Evolutionary conservation across 257 asterid species (phyloP).

Genomic region (Solanum lycopersicoides): DNA sequence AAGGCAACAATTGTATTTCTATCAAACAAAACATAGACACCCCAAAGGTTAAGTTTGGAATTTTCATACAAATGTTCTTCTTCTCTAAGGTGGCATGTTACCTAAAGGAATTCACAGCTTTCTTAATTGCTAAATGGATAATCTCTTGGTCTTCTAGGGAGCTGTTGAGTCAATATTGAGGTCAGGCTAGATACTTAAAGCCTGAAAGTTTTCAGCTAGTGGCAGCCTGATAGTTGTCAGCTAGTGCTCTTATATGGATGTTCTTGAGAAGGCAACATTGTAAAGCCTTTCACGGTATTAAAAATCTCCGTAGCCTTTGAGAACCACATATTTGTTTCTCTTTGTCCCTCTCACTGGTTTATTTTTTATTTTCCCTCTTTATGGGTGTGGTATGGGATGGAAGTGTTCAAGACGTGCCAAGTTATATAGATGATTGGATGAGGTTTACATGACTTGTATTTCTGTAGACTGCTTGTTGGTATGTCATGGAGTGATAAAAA

Average conservation of each 20-base stretch:
- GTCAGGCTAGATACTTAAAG: neutral
- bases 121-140: neutral
- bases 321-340: neutral
- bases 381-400: neutral
- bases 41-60: neutral
- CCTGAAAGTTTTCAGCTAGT: neutral
- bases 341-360: neutral
- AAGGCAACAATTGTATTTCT: neutral
- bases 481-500: neutral
- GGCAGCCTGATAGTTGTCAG: neutral
- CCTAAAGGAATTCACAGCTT: neutral
- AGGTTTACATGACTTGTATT: neutral
- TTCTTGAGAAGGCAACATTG: neutral
- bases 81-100: neutral
- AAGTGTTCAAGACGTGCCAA: neutral
- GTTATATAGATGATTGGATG: neutral
- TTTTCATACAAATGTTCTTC: neutral
- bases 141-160: neutral
- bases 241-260: neutral
- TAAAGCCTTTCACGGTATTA: neutral
- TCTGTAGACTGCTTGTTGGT: neutral
- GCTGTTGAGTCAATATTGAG: neutral
- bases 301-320: neutral
- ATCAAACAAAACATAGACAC: neutral
- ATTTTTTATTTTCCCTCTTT: neutral